A percentile compares a stretch with the other conserved stretches of the same genome.
phyloP scores from a whole-genome alignment of 345 rosid genomes.

The Melaleuca quinquenervia region DNA sequence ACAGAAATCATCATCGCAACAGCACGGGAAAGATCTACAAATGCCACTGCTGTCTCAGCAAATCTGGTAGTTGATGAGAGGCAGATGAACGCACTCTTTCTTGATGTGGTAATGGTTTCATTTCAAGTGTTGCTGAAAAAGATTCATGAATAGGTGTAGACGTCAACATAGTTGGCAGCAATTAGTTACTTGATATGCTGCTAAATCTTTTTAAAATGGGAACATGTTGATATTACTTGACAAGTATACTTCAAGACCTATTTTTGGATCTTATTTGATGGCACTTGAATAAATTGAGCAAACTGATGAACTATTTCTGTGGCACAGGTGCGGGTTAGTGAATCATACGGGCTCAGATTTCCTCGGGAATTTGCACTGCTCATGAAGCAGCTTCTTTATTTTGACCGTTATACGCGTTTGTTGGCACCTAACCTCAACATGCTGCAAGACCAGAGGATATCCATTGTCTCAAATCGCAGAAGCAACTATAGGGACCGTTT shows the following conservation, averaged over 20 bases:
- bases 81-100: constrained; percentile 97
- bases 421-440: constrained; percentile 88
- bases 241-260: background rate
- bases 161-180: background rate
- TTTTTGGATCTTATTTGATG: background rate
- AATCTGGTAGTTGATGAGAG: constrained; percentile 80
- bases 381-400: constrained; percentile 94
- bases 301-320: background rate
- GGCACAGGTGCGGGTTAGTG: constrained; percentile 65
- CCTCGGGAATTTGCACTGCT: constrained; percentile 95
- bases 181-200: background rate
- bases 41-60: constrained; percentile 81
- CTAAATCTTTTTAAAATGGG: background rate
- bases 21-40: constrained; percentile 52
- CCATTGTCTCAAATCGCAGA: constrained; percentile 60
- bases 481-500: constrained; percentile 23
- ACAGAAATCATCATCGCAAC: constrained; percentile 83
- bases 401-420: constrained; percentile 84
- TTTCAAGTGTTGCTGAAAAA: background rate
- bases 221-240: background rate
- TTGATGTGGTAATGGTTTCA: constrained; percentile 62
- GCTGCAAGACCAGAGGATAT: constrained; percentile 93
- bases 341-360: constrained; percentile 84
- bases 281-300: background rate
- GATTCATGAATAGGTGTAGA: background rate